phyloP scores from a whole-genome alignment of 169 alveolate genomes.

The Hammondia hammondi region DNA sequence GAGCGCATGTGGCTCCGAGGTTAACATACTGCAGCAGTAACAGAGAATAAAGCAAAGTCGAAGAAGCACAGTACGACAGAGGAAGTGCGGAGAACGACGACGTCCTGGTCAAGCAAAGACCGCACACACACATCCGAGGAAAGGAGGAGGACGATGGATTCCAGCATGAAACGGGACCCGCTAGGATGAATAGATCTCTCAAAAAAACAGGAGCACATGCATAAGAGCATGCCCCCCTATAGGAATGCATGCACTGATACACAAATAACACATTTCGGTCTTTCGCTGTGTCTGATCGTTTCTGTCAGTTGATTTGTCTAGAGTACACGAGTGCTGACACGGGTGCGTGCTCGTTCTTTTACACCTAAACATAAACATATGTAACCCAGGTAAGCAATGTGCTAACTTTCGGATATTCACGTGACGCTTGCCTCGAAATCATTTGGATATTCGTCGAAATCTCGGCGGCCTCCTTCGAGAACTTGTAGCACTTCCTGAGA shows the following conservation, averaged over 20 bases:
- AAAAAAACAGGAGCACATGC: no score
- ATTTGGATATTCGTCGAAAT: not conserved
- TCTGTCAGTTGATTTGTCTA: no score
- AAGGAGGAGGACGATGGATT: not conserved
- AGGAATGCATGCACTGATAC: no score
- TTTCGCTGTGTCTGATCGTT: no score
- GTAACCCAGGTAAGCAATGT: no score
- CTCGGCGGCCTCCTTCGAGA: not conserved
- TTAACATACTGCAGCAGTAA: not conserved
- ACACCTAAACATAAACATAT: no score
- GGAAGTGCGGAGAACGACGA: not conserved
- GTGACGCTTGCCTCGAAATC: not conserved
- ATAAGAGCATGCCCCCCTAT: no score
- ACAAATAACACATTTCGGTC: no score
- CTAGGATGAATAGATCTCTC: no score
- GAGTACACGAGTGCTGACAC: no score
- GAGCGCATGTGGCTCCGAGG: slow-evolving; percentile 21
- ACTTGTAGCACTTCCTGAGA: not conserved
- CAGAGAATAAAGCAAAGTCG: not conserved
- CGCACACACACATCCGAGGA: not conserved
- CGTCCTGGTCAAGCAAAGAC: not conserved
- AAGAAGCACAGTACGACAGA: not conserved
- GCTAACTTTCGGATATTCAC: not conserved
- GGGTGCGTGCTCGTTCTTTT: no score
- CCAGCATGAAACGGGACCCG: no score